phyloP scores from a whole-genome alignment of 148 eudicot species.

The Cornus controversa region DNA sequence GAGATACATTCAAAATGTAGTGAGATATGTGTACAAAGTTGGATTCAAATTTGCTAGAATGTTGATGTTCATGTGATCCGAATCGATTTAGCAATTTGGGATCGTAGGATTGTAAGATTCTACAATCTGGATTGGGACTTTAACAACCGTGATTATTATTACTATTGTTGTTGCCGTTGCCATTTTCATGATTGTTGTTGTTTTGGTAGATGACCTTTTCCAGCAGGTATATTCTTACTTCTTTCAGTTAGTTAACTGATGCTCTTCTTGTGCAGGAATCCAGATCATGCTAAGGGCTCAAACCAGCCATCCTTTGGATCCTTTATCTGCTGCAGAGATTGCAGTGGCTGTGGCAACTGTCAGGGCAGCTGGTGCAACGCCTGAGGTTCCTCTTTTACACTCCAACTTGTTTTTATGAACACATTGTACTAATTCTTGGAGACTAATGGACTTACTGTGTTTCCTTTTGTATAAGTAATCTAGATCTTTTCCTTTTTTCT shows the following conservation, averaged over 20 bases:
- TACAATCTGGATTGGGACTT: no score
- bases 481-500: not conserved
- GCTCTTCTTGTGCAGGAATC: conserved; percentile 33
- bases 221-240: not conserved
- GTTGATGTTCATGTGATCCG: no score
- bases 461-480: not conserved
- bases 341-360: conserved; percentile 70
- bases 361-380: conserved; percentile 78
- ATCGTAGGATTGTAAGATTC: no score
- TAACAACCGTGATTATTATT: not conserved
- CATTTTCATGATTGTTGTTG: not conserved
- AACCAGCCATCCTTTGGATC: conserved; percentile 67
- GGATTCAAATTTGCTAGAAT: no score
- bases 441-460: not conserved
- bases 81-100: no score
- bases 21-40: no score
- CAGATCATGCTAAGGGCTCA: conserved; percentile 56
- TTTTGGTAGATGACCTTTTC: not conserved
- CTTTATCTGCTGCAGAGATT: conserved; percentile 64
- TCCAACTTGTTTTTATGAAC: not conserved
- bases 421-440: not conserved
- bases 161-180: not conserved
- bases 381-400: conserved; percentile 40
- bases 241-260: conserved; percentile 2
- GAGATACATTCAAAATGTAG: no score